Base-by-base conservation (phyloP, 345 rosid genomes). In the Garcia nutans region DNA sequence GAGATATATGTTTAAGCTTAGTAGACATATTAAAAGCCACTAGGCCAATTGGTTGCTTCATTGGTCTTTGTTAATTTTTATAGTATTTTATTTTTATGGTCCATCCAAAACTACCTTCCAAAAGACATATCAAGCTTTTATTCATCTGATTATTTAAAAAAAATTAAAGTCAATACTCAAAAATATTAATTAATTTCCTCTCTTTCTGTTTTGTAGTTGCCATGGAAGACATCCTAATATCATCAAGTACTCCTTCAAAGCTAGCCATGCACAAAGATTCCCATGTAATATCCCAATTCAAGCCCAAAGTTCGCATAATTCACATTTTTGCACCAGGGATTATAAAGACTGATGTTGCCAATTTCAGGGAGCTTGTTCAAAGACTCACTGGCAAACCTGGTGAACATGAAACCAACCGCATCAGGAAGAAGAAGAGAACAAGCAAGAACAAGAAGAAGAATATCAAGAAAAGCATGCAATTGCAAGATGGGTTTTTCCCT, bases 291-390 rank as follows among this genome's bases (percentile, higher is more conserved):
- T 65, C 81, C 76, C 72, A 82, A 73, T 58, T 31, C 54, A 79
- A 74, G 77, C 88, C 86, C n/a, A 81, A 79, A 73, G 77, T 85
- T 45, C 81, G 88, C 24, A 81, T 85, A 60, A 85, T 83, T 74
- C 88, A 83, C 82, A 79, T 85, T 67, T 81, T 85, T 28, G 83
- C 88, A 23, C 88, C 88, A 19, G 85, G 83, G 76, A 81, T 85
- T 83, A 85, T 85, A 74, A 83, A 83, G 85, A 83, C 88, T 19
- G 86, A 85, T 75, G 84, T 72, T 7, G 80, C 76, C 16, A 81
- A 85, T 75, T 85, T 85, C 72, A 81, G 88, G 49, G 86, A 73
- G 68, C 79, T 85, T 28, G 86, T 85, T 19, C 88, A 85, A 26
- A 77, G 86, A 20, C 86, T 85, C 77, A 81, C 88, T 5, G 88